These are phyloP conservation scores for Picea glauca DNA, from an alignment of 75 land plant species.

Conservation along the genomic window DNA sequence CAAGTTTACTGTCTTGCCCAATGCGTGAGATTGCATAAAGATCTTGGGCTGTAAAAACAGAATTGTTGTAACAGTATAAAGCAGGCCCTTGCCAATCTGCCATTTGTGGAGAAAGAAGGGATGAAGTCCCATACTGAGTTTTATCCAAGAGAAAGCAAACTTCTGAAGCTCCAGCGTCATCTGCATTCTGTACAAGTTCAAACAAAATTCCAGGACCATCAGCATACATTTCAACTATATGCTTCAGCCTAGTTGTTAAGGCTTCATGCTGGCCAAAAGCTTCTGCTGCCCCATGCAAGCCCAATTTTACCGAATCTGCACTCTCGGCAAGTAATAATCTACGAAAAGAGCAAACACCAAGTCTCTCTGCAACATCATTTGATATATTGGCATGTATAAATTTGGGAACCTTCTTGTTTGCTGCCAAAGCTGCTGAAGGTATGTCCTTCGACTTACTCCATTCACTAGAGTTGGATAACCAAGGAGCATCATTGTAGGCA, in stretches of 20 bases:
- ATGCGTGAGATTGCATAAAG: constrained; percentile 94
- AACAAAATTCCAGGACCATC: constrained; percentile 95
- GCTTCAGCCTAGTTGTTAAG: constrained; percentile 84
- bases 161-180: constrained; percentile 95
- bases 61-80: constrained; percentile 83
- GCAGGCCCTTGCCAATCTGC: constrained; percentile 99
- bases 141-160: constrained; percentile 88
- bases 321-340: constrained; percentile 85
- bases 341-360: constrained; percentile 88
- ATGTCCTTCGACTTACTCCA: constrained; percentile 13
- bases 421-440: constrained; percentile 18
- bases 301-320: constrained; percentile 93
- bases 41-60: constrained; percentile 88
- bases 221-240: constrained; percentile 98
- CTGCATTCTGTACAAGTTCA: constrained; percentile 97
- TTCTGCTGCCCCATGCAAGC: constrained; percentile 87
- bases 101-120: constrained; percentile 91
- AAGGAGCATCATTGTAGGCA: constrained; percentile 96
- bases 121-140: constrained; percentile 88
- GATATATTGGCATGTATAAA: constrained; percentile 94
- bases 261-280: constrained; percentile 99
- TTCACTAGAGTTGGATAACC: constrained; percentile 57
- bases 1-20: constrained; percentile 97
- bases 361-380: constrained; percentile 92
- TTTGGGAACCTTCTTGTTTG: constrained; percentile 32